Percentiles rank a stretch among this genome's conserved stretches.
Evolutionary conservation across 2,329 filamentous ascomycete genomes (phyloP).

Genomic region (Pseudohalonectria lignicola): DNA sequence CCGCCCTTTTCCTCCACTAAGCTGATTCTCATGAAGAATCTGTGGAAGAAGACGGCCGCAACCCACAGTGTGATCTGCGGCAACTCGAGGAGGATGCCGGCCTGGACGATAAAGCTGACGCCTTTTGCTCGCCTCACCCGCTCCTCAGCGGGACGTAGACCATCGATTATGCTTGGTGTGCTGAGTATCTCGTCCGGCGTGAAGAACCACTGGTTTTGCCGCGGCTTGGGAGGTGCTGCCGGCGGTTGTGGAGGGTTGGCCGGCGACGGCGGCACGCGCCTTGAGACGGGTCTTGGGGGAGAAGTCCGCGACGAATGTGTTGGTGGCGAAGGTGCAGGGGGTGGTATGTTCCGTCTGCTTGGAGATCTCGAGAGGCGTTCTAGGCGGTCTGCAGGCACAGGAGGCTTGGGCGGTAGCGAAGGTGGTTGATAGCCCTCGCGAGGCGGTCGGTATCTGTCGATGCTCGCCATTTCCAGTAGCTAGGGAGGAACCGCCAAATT

Average conservation of each 20-base stretch:
- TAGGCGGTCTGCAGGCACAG: conserved; percentile 25
- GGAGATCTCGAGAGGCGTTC: conserved; percentile 39
- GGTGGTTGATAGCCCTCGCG: conserved; percentile 47
- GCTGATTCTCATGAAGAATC: conserved; percentile 86
- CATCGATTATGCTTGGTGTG: conserved; percentile 76
- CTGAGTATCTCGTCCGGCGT: conserved; percentile 70
- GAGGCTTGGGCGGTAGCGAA: conserved; percentile 23
- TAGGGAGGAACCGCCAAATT: no score
- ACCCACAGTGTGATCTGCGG: conserved; percentile 89
- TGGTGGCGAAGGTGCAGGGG: conserved; percentile 50
- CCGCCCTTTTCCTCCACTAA: conserved; percentile 67
- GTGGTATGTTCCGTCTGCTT: conserved; percentile 37
- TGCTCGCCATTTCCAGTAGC: conserved; percentile 43
- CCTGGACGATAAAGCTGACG: conserved; percentile 92
- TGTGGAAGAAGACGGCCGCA: conserved; percentile 87
- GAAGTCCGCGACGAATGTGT: conserved; percentile 42
- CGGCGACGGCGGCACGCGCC: conserved; percentile 28
- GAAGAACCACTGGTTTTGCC: conserved; percentile 75
- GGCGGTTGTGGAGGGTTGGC: conserved; percentile 25
- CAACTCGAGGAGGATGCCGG: conserved; percentile 82
- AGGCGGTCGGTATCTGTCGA: conserved; percentile 46
- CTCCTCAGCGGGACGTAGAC: conserved; percentile 67
- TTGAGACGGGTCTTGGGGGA: conserved; percentile 35
- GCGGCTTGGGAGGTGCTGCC: conserved; percentile 9
- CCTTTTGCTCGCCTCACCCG: conserved; percentile 76